Conservation (phyloP, 2,329 filamentous ascomycete species). For the Epicoccum sorghinum region DNA sequence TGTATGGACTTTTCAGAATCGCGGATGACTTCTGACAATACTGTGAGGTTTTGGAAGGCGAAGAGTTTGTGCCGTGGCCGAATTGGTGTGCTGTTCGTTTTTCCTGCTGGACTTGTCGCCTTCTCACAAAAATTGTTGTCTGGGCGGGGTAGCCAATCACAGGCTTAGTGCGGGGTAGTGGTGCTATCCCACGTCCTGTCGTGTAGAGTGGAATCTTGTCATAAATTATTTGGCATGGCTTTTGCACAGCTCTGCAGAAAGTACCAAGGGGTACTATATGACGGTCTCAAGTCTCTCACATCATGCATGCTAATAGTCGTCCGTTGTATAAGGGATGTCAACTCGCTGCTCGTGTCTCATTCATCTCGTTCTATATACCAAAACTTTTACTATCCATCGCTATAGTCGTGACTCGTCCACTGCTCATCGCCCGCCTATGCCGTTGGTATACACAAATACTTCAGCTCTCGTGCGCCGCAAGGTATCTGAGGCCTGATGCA, state of each 20-base stretch:
- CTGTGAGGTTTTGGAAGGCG: neutral
- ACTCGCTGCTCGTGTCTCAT: conserved; percentile 13
- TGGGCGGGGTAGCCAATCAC: neutral
- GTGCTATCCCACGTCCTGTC: neutral
- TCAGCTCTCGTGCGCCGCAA: neutral
- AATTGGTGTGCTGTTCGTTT: neutral
- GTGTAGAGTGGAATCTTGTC: neutral
- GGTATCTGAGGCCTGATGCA: neutral
- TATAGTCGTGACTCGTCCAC: conserved; percentile 9
- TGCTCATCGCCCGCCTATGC: conserved; percentile 1
- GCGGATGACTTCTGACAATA: neutral
- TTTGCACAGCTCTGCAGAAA: no score
- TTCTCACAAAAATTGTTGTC: conserved; percentile 9
- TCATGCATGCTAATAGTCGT: neutral
- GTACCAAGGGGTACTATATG: no score
- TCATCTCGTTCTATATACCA: conserved; percentile 15
- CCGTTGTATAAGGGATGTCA: neutral
- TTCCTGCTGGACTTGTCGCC: neutral
- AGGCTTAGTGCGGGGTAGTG: neutral
- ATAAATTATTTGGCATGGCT: no score
- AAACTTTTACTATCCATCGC: conserved; percentile 19
- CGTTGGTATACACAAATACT: neutral
- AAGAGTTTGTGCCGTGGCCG: neutral
- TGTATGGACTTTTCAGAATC: neutral
- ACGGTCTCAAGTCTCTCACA: neutral